Evolutionary conservation across 169 alveolate species (phyloP).

Genomic region (Plasmodium sp.): DNA sequence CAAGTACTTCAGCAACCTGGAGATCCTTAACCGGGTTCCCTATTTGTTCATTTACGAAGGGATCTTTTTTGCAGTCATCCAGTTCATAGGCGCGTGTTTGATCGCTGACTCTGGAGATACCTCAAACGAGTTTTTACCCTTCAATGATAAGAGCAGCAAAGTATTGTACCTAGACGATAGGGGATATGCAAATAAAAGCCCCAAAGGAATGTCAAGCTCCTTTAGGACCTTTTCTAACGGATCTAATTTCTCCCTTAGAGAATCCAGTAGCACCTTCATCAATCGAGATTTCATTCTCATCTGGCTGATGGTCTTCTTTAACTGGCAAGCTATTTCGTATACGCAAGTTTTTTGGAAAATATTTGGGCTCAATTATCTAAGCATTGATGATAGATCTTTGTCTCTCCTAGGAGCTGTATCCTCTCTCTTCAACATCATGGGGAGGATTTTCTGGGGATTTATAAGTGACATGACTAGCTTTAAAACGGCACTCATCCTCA

Average conservation of each 20-base stretch:
- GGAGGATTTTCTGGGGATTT: slow-evolving; percentile 56
- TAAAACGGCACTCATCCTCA: slow-evolving; percentile 40
- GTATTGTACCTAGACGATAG: slow-evolving; percentile 19
- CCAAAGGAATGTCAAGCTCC: slow-evolving; percentile 27
- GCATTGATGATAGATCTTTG: slow-evolving; percentile 58
- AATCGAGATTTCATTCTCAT: slow-evolving; percentile 63
- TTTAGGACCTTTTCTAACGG: slow-evolving; percentile 29
- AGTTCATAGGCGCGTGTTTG: slow-evolving; percentile 54
- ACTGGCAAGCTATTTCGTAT: slow-evolving; percentile 74
- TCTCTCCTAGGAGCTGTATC: slow-evolving; percentile 55
- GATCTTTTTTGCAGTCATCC: slow-evolving; percentile 54
- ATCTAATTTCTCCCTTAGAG: slow-evolving; percentile 43
- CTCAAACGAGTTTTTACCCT: slow-evolving; percentile 36
- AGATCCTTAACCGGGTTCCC: slow-evolving; percentile 49
- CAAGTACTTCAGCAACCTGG: slow-evolving; percentile 53
- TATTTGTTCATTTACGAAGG: slow-evolving; percentile 67
- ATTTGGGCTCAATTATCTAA: slow-evolving; percentile 49
- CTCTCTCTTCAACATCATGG: slow-evolving; percentile 41
- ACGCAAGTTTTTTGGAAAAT: slow-evolving; percentile 65
- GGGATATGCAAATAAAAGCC: slow-evolving; percentile 13
- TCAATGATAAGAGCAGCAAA: slow-evolving; percentile 27
- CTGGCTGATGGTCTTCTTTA: slow-evolving; percentile 62
- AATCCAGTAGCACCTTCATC: slow-evolving; percentile 37
- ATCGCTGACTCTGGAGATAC: slow-evolving; percentile 26
- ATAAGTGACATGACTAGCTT: slow-evolving; percentile 60